phyloP scores from a whole-genome alignment of 257 asterid species.

The Lycium ferocissimum region DNA sequence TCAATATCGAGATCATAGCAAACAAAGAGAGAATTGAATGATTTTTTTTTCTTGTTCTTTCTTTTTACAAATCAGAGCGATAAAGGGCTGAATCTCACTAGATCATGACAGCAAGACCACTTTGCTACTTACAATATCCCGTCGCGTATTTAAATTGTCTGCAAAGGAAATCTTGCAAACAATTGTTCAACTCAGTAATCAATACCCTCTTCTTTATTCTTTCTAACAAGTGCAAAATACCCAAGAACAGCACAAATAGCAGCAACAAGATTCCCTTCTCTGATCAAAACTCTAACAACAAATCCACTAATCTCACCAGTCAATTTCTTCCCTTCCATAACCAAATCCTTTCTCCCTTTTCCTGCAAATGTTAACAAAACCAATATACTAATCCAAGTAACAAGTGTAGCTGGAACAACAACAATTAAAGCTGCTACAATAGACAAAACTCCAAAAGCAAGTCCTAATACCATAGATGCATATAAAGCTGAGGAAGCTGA shows the following conservation, averaged over 20 bases:
- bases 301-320: conserved; percentile 79
- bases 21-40: no score
- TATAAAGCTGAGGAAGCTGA: conserved; percentile 55
- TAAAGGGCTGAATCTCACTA: no score
- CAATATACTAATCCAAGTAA: conserved; percentile 83
- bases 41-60: no score
- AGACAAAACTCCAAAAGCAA: conserved; percentile 76
- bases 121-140: no score
- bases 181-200: conserved; percentile 25
- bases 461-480: conserved; percentile 67
- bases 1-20: no score
- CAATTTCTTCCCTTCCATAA: conserved; percentile 79
- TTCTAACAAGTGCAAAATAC: conserved; percentile 72
- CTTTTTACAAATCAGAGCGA: no score
- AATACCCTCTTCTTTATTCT: conserved; percentile 35
- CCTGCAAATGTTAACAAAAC: conserved; percentile 80
- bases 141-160: no score
- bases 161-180: no score
- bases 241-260: conserved; percentile 82
- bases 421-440: conserved; percentile 86
- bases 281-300: conserved; percentile 71
- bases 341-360: conserved; percentile 73
- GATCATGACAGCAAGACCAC: no score
- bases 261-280: conserved; percentile 88
- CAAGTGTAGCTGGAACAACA: conserved; percentile 86